Percentiles rank a stretch among this genome's conserved stretches.
Conservation (phyloP, 2,329 filamentous ascomycete genomes). For the Botryosphaeria agaves region DNA sequence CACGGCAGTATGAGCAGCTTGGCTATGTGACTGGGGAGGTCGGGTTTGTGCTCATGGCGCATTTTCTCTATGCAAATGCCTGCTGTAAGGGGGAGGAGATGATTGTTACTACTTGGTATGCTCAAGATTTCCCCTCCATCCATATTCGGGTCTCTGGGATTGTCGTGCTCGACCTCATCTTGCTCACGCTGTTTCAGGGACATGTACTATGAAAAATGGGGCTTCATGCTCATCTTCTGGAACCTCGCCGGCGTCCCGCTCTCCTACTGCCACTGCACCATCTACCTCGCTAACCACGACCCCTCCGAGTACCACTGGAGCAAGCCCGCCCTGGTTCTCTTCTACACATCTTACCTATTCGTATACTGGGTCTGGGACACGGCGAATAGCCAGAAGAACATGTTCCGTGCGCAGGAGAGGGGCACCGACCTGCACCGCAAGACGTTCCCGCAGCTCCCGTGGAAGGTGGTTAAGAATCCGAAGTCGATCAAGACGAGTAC, state of each 20-base stretch:
- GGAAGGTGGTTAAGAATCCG: constrained; percentile 68
- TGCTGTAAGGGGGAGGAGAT: constrained; percentile 85
- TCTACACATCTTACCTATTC: constrained; percentile 59
- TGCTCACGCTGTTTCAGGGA: constrained; percentile 34
- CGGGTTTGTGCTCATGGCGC: constrained; percentile 68
- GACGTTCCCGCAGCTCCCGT: constrained; percentile 81
- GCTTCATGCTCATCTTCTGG: constrained; percentile 98
- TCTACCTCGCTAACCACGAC: constrained; percentile 73
- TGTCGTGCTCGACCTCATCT: too few relatives aligned
- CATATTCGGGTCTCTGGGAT: too few relatives aligned
- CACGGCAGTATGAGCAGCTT: constrained; percentile 68
- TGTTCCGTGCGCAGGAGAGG: constrained; percentile 66
- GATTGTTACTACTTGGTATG: constrained; percentile 68
- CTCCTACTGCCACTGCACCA: constrained; percentile 84
- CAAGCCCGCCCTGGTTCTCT: constrained; percentile 41
- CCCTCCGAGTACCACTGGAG: constrained; percentile 66
- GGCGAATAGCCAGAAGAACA: constrained; percentile 85
- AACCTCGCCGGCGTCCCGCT: constrained; percentile 83
- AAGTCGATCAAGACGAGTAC: constrained; percentile 55
- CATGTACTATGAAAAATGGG: constrained; percentile 95
- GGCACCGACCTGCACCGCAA: constrained; percentile 54
- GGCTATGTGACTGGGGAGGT: constrained; percentile 52
- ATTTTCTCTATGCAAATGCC: constrained; percentile 83
- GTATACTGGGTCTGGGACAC: constrained; percentile 90
- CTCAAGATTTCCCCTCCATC: too few relatives aligned